Percentiles rank a stretch among this genome's conserved stretches.
These are phyloP conservation scores for Lavandula angustifolia DNA, from an alignment of 257 asterid genomes.

Conservation along the genomic window DNA sequence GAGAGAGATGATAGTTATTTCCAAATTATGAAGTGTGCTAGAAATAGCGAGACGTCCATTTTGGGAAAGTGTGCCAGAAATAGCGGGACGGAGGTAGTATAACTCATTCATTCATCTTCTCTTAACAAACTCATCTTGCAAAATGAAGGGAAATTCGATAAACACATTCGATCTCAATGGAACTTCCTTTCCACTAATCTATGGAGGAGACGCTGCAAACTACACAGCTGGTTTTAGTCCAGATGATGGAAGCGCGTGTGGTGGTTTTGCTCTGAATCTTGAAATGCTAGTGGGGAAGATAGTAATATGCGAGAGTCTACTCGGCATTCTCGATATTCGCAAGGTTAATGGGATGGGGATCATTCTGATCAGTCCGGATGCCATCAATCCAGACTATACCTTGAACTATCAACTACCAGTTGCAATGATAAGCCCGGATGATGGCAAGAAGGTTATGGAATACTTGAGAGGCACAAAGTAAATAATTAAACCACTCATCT, in stretches of 20 bases:
- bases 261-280: conserved; percentile 30
- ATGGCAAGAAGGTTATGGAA: conserved; percentile 40
- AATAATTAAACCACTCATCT: too few relatives aligned
- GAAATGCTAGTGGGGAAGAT: conserved; percentile 45
- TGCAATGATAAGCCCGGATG: conserved; percentile 37
- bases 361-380: conserved; percentile 33
- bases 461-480: conserved; percentile 45
- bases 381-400: conserved; percentile 37
- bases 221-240: conserved; percentile 46
- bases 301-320: conserved; percentile 33
- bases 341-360: conserved; percentile 42
- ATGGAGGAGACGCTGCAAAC: conserved; percentile 73
- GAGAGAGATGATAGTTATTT: too few relatives aligned
- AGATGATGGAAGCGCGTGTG: conserved; percentile 28
- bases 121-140: not conserved
- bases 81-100: too few relatives aligned
- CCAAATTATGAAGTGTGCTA: too few relatives aligned
- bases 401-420: conserved; percentile 48
- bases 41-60: too few relatives aligned
- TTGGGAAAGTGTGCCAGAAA: too few relatives aligned
- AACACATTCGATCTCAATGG: conserved; percentile 56
- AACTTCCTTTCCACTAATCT: conserved; percentile 52
- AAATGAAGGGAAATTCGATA: conserved; percentile 54
- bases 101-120: not conserved
- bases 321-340: conserved; percentile 27